A percentile compares a stretch with the other conserved stretches of the same genome.
Conservation (phyloP, 257 asterid species). For the Forsythia viridissima region DNA sequence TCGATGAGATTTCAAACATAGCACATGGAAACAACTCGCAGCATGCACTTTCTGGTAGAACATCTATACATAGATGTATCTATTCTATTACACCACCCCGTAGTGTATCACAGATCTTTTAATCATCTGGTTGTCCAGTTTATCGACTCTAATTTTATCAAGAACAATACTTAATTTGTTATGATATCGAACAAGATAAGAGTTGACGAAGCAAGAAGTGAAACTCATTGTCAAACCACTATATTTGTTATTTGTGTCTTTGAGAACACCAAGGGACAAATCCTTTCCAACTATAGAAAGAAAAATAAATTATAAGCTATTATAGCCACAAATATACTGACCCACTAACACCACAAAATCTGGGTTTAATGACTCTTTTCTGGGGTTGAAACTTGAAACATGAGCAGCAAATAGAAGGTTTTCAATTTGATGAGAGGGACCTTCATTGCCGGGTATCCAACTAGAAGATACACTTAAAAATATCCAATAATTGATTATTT, state of each 20-base stretch:
- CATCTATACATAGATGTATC: no score
- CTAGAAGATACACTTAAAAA: constrained; percentile 24
- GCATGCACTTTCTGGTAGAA: no score
- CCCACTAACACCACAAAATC: constrained; percentile 50
- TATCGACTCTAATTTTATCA: no score
- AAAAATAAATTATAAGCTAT: constrained; percentile 19
- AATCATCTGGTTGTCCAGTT: no score
- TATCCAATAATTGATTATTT: not conserved
- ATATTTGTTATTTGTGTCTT: not conserved
- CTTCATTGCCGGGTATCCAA: constrained; percentile 37
- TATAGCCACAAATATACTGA: constrained; percentile 23
- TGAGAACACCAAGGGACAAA: constrained; percentile 28
- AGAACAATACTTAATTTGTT: no score
- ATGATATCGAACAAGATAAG: no score
- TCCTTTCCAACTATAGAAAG: constrained; percentile 26
- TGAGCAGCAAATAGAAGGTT: constrained; percentile 30
- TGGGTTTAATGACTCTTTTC: constrained; percentile 35
- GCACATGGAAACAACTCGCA: no score
- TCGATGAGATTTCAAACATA: no score
- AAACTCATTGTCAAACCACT: constrained; percentile 13
- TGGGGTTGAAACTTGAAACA: not conserved
- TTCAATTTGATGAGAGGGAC: constrained; percentile 24
- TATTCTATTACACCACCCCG: no score
- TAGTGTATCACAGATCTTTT: no score
- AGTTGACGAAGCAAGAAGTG: not conserved